These are phyloP conservation scores for Termitomyces heimii DNA, from an alignment of 768 basidiomycete genomes.

Conservation along the genomic window DNA sequence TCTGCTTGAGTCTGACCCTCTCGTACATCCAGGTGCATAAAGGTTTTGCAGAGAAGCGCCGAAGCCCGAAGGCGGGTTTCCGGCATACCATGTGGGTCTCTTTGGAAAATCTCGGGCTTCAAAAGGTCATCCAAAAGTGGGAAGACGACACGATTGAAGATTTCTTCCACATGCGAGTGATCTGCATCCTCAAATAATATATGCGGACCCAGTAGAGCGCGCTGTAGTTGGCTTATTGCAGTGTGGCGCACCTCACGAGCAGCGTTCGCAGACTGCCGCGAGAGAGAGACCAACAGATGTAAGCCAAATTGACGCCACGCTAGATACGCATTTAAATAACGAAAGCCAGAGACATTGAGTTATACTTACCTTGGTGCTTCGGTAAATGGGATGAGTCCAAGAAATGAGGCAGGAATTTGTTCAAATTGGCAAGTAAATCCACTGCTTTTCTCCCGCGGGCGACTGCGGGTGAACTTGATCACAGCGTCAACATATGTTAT, in stretches of 20 bases:
- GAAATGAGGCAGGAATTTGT: conserved; percentile 57
- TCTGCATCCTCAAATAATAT: conserved; percentile 54
- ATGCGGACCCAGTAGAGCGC: conserved; percentile 76
- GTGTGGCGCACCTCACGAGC: conserved; percentile 80
- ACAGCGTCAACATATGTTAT: not conserved
- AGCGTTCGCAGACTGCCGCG: conserved; percentile 77
- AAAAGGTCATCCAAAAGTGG: conserved; percentile 89
- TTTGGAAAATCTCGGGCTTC: conserved; percentile 70
- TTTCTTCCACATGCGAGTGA: conserved; percentile 63
- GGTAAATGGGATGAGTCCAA: conserved; percentile 40
- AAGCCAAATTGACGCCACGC: conserved; percentile 79
- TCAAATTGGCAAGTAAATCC: conserved; percentile 72
- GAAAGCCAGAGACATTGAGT: not conserved
- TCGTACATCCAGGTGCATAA: conserved; percentile 87
- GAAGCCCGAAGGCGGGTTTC: conserved; percentile 87
- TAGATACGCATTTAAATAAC: conserved; percentile 14
- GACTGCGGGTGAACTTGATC: conserved; percentile 61
- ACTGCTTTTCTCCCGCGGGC: conserved; percentile 80
- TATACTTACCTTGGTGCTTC: conserved; percentile 33
- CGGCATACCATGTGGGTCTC: conserved; percentile 83
- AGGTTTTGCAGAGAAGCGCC: conserved; percentile 89
- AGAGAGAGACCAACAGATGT: conserved; percentile 67
- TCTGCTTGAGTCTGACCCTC: conserved; percentile 56
- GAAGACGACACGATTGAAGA: conserved; percentile 88
- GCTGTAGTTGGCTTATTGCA: conserved; percentile 77